These are phyloP conservation scores for Phytopythium aichiense DNA, from an alignment of 352 stramenopile species.

Conservation along the genomic window DNA sequence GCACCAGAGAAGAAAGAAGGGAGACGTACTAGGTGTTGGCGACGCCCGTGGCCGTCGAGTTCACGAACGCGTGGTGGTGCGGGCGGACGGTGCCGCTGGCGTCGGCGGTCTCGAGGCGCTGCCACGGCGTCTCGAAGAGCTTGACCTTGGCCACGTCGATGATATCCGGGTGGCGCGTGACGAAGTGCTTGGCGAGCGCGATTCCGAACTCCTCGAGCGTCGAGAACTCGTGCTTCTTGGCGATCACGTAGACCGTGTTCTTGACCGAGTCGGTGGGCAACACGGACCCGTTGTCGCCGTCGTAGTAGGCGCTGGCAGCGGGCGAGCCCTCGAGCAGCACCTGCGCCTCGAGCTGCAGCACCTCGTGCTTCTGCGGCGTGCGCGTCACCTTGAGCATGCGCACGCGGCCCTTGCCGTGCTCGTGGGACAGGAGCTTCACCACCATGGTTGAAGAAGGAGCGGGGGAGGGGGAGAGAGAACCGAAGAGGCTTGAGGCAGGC, in stretches of 20 bases:
- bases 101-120: conserved; percentile 50
- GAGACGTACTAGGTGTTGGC: conserved; percentile 57
- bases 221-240: conserved; percentile 85
- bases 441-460: conserved; percentile 32
- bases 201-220: conserved; percentile 87
- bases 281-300: conserved; percentile 81
- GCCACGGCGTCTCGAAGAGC: conserved; percentile 74
- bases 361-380: conserved; percentile 62
- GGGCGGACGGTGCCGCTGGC: conserved; percentile 46
- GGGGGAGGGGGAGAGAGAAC: conserved; percentile 1
- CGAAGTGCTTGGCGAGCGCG: conserved; percentile 86
- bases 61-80: conserved; percentile 78
- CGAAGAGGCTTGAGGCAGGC: conserved; percentile 11
- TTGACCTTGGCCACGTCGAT: conserved; percentile 73
- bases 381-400: conserved; percentile 85
- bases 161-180: conserved; percentile 71
- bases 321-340: conserved; percentile 78
- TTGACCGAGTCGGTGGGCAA: conserved; percentile 89
- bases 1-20: not conserved
- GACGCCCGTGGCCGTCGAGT: conserved; percentile 38
- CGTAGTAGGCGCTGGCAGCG: conserved; percentile 73
- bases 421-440: conserved; percentile 62
- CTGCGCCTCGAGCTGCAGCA: conserved; percentile 81
- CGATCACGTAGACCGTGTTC: conserved; percentile 88
- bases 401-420: conserved; percentile 87